A percentile compares a stretch with the other conserved stretches of the same genome.
Conservation (phyloP, 768 basidiomycete species). For the Russula foetens region DNA sequence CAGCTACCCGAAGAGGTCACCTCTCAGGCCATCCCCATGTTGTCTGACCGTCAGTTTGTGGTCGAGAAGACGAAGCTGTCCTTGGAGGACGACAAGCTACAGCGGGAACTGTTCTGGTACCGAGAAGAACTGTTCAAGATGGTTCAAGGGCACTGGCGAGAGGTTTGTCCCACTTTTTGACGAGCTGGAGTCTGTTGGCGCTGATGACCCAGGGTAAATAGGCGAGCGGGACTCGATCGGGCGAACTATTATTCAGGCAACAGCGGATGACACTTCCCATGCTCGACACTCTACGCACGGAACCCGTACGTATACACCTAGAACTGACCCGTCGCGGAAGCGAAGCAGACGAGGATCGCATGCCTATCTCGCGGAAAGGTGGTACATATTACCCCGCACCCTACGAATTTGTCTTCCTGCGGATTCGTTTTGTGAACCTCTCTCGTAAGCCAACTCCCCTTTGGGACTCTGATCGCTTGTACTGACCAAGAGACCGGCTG, state of each 20-base stretch:
- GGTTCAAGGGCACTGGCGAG: conserved; percentile 72
- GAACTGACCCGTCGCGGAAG: conserved; percentile 12
- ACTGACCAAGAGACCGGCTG: neutral
- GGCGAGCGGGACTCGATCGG: conserved; percentile 72
- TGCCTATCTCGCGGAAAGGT: conserved; percentile 25
- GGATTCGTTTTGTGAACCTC: conserved; percentile 51
- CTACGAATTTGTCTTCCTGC: conserved; percentile 58
- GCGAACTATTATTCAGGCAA: conserved; percentile 67
- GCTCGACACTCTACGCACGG: conserved; percentile 67
- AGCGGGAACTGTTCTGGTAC: conserved; percentile 93
- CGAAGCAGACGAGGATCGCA: conserved; percentile 8
- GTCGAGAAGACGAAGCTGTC: conserved; percentile 66
- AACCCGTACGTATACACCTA: conserved; percentile 54
- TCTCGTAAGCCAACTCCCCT: conserved; percentile 43
- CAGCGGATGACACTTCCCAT: conserved; percentile 73
- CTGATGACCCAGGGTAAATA: conserved; percentile 26
- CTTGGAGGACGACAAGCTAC: conserved; percentile 46
- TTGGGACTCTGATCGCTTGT: neutral
- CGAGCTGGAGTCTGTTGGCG: neutral
- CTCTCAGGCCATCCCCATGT: conserved; percentile 68
- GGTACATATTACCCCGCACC: conserved; percentile 44
- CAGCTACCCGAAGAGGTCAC: conserved; percentile 48
- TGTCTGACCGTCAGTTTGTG: conserved; percentile 88
- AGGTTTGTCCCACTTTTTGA: conserved; percentile 42
- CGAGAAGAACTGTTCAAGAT: conserved; percentile 75